These are phyloP conservation scores for Coemansia guatemalensis DNA, from an alignment of 192 early-diverging fungal genomes.

Conservation along the genomic window DNA sequence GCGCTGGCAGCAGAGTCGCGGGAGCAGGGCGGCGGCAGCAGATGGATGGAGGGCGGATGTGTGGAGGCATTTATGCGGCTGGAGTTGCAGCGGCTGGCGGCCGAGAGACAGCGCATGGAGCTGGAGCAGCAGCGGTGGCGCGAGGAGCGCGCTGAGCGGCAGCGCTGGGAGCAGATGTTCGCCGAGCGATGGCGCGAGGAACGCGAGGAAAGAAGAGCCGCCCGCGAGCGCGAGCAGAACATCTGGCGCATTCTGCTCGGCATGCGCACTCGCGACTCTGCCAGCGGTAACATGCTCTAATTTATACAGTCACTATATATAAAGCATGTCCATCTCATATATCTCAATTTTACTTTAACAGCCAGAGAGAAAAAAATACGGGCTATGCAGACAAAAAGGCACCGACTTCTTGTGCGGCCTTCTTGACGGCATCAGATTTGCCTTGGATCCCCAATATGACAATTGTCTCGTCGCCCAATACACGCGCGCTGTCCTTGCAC, in stretches of 20 bases:
- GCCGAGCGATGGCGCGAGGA: constrained; percentile 39
- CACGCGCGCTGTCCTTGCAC: constrained; percentile 50
- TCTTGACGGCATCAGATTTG: constrained; percentile 23
- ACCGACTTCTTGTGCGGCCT: constrained; percentile 32
- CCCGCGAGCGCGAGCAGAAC: constrained; percentile 30
- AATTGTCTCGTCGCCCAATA: constrained; percentile 43
- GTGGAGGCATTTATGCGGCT: constrained; percentile 26
- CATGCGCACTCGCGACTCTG: constrained; percentile 4
- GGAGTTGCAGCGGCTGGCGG: constrained; percentile 19
- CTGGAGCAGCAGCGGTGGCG: constrained; percentile 36
- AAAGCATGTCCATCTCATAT: no score
- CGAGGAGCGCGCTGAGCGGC: constrained; percentile 26
- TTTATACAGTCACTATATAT: no score
- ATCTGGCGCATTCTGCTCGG: constrained; percentile 25
- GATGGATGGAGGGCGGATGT: not conserved
- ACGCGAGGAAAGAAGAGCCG: constrained; percentile 21
- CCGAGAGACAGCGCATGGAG: constrained; percentile 21
- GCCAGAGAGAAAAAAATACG: not conserved
- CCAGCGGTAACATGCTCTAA: no score
- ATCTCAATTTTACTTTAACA: no score
- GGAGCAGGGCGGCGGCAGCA: not conserved
- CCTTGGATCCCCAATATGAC: constrained; percentile 43
- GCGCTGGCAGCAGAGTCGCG: not conserved
- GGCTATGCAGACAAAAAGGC: constrained; percentile 16
- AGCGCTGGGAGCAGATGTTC: constrained; percentile 36